A percentile compares a stretch with the other conserved stretches of the same genome.
Conservation (phyloP, 805 yeast species). For the Clavispora phyllophila region DNA sequence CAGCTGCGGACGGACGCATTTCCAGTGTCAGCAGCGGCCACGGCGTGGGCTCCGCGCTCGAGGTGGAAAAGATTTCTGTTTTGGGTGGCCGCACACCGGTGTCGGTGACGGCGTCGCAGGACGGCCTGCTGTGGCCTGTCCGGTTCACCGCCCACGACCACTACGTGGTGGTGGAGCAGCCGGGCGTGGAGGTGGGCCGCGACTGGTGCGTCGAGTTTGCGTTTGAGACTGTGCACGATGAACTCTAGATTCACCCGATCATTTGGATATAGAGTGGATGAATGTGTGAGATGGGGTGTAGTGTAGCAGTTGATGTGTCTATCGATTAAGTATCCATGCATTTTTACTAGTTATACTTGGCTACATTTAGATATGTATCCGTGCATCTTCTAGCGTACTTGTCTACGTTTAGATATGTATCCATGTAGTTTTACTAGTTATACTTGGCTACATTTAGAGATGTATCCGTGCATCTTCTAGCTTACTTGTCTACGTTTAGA, state of each 20-base stretch:
- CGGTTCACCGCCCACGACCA: not conserved
- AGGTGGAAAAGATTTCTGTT: slow-evolving; percentile 47
- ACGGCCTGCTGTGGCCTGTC: slow-evolving; percentile 11
- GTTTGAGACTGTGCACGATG: not conserved
- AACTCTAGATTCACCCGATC: not conserved
- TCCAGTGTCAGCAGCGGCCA: not conserved
- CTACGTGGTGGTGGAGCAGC: not conserved
- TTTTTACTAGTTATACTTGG: too few relatives aligned
- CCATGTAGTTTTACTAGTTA: too few relatives aligned
- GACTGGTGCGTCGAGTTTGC: not conserved
- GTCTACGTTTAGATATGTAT: too few relatives aligned
- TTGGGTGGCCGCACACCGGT: slow-evolving; percentile 30
- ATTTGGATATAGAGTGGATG: too few relatives aligned
- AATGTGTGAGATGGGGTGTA: too few relatives aligned
- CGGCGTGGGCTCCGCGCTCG: not conserved
- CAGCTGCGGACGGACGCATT: not conserved
- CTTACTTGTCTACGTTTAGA: too few relatives aligned
- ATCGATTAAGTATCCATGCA: too few relatives aligned
- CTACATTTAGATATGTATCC: too few relatives aligned
- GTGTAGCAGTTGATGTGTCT: too few relatives aligned
- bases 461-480: too few relatives aligned
- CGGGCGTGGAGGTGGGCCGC: not conserved
- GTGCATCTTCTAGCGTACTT: too few relatives aligned
- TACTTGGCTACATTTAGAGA: too few relatives aligned
- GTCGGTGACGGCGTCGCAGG: slow-evolving; percentile 31